Base-by-base conservation (phyloP, 306 rosid genomes). In the Lagenaria siceraria region DNA sequence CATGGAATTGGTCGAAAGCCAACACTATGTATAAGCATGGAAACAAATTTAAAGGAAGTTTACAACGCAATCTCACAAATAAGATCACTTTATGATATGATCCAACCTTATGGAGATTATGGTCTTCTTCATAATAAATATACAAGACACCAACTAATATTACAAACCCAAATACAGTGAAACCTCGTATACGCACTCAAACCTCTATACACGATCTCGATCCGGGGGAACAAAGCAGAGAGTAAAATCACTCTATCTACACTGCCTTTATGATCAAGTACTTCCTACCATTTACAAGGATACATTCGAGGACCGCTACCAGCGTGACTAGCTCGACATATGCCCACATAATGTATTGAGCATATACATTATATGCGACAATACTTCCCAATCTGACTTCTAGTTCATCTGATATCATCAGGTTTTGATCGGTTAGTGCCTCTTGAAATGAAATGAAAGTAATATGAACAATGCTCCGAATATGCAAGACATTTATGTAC, bases 181-280 rank as follows among this genome's bases (percentile, higher is more conserved):
- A 55, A 55, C 61, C 40, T 21, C 4, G 10, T 5, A 6, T 63
- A 63, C 6, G 61, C 31, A 69, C 86, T 76, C 75, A 11, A 22
- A 8, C 80, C 74, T 65, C 86, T 86, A 80, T 88, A 89, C 93
- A 75, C 79, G 77, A 78, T 15, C n/a, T 15, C 60, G 70, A 90
- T 90, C 88, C 83, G 87, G 77, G 10, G 65, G 63, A 38, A 77
- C 85, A 51, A 78, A 83, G 85, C 84, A 81, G 58, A 13, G 56
- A 77, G 81, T 22, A 42, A 73, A 49, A 24, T 18, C 75, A 69
- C 42, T 18, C 6, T 51, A 46, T 14, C 75, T 70, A 70, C 35
- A 70, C 21, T 70, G 53, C 55, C 2, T 38, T 46, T 21, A 24
- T 70, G n/a, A 42, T 70, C 75, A 46, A 18, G 52, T 46, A 51